These are phyloP conservation scores for Brassica rapa DNA, from an alignment of 345 rosid species.

Conservation along the genomic window DNA sequence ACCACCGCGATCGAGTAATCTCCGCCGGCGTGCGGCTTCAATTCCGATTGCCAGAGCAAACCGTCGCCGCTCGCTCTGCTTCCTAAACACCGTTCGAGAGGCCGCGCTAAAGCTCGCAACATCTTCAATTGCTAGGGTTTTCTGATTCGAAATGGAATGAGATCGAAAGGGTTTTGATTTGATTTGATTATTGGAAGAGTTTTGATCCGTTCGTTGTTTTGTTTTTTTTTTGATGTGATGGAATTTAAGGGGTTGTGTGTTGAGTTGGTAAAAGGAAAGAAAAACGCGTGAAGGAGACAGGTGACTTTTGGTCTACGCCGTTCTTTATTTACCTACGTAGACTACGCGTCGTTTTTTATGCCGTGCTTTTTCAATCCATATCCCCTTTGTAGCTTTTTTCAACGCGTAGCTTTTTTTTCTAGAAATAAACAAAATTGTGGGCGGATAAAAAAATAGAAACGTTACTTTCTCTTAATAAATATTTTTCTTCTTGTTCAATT, in stretches of 20 bases:
- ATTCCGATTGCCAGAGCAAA: conserved; percentile 80
- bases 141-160: conserved; percentile 5
- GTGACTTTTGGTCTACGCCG: conserved; percentile 33
- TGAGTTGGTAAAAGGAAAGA: conserved; percentile 30
- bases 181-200: neutral
- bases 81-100: conserved; percentile 74
- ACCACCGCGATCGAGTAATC: conserved; percentile 96
- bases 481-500: neutral
- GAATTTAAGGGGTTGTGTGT: conserved; percentile 33
- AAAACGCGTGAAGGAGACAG: conserved; percentile 54
- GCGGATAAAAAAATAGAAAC: neutral
- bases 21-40: conserved; percentile 77
- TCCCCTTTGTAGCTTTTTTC: conserved; percentile 6
- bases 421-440: neutral
- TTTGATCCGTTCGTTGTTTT: conserved; percentile 13
- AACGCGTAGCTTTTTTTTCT: conserved; percentile 10
- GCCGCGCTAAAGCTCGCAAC: conserved; percentile 66
- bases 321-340: conserved; percentile 29
- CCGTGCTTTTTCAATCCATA: conserved; percentile 14
- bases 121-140: conserved; percentile 40
- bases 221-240: conserved; percentile 1
- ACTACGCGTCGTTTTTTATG: conserved; percentile 52
- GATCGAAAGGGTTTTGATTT: neutral
- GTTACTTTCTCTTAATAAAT: conserved; percentile 15
- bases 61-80: conserved; percentile 66